Conservation (phyloP, 1,284 basidiomycete genomes). For the Pterulicium gracile region DNA sequence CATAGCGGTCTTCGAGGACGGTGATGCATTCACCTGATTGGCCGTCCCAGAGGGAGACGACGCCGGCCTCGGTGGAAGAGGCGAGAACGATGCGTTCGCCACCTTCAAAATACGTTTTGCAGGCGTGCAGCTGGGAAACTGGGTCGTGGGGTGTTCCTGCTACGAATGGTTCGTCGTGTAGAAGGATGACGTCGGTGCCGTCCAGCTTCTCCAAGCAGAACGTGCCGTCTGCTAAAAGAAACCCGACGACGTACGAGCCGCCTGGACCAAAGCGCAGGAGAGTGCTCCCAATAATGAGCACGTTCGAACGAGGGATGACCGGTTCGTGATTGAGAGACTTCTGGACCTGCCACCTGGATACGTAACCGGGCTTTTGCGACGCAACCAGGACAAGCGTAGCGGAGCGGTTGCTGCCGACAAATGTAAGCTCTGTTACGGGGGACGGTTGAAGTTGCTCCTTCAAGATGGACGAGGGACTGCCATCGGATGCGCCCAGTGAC, state of each 20-base stretch:
- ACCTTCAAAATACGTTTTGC: constrained; percentile 38
- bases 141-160: constrained; percentile 47
- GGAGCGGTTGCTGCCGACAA: constrained; percentile 16
- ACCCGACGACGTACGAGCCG: constrained; percentile 39
- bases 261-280: constrained; percentile 36
- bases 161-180: constrained; percentile 34
- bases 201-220: constrained; percentile 48
- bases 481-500: constrained; percentile 16
- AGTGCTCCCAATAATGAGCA: constrained; percentile 33
- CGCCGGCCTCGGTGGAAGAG: constrained; percentile 53
- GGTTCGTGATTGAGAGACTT: constrained; percentile 24
- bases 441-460: constrained; percentile 14
- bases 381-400: constrained; percentile 31
- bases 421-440: constrained; percentile 19
- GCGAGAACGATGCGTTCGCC: constrained; percentile 41
- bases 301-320: constrained; percentile 34
- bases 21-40: constrained; percentile 47
- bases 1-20: constrained; percentile 46
- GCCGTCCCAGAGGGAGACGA: constrained; percentile 63
- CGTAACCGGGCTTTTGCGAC: constrained; percentile 47
- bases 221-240: constrained; percentile 51
- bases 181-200: constrained; percentile 26
- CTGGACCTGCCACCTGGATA: constrained; percentile 41
- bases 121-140: constrained; percentile 42
- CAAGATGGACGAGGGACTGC: constrained; percentile 10